Conservation (phyloP, 2,329 filamentous ascomycete genomes). For the Epichloe hybrida region DNA sequence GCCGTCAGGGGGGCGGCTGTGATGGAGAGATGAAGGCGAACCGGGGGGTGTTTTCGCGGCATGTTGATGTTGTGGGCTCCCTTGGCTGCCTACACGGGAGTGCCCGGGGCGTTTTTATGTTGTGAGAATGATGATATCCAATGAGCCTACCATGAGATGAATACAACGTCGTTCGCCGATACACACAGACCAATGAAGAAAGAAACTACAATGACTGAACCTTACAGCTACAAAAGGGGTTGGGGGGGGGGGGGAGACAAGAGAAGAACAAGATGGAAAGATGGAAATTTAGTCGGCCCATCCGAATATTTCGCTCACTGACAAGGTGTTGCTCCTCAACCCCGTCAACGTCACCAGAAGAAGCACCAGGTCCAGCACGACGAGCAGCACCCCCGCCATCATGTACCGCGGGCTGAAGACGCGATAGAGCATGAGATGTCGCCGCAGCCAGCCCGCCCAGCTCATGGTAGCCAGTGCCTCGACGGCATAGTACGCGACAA, state of each 20-base stretch:
- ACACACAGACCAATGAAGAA: too few relatives aligned
- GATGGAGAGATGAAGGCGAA: slow-evolving; percentile 5
- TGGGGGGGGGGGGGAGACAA: too few relatives aligned
- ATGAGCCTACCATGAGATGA: too few relatives aligned
- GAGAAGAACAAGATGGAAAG: too few relatives aligned
- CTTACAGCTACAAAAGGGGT: not conserved
- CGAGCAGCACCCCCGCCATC: slow-evolving; percentile 56
- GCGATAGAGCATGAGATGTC: slow-evolving; percentile 92
- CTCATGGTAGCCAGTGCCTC: slow-evolving; percentile 76
- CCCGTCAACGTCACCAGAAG: slow-evolving; percentile 61
- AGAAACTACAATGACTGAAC: too few relatives aligned
- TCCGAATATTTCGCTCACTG: slow-evolving; percentile 80
- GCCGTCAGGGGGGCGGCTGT: slow-evolving; percentile 43
- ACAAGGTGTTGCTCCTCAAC: slow-evolving; percentile 60
- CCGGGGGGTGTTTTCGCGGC: too few relatives aligned
- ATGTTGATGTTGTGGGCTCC: too few relatives aligned
- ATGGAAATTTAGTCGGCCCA: slow-evolving; percentile 38
- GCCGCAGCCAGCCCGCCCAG: slow-evolving; percentile 75
- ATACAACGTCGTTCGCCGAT: too few relatives aligned
- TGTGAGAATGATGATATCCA: too few relatives aligned
- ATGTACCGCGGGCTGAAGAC: slow-evolving; percentile 90
- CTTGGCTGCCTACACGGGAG: too few relatives aligned
- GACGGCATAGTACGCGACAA: slow-evolving; percentile 70
- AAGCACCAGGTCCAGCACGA: slow-evolving; percentile 65
- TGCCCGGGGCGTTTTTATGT: too few relatives aligned